Evolutionary conservation across 2,329 filamentous ascomycete species (phyloP).

Genomic region (Orbilia ellipsospora): DNA sequence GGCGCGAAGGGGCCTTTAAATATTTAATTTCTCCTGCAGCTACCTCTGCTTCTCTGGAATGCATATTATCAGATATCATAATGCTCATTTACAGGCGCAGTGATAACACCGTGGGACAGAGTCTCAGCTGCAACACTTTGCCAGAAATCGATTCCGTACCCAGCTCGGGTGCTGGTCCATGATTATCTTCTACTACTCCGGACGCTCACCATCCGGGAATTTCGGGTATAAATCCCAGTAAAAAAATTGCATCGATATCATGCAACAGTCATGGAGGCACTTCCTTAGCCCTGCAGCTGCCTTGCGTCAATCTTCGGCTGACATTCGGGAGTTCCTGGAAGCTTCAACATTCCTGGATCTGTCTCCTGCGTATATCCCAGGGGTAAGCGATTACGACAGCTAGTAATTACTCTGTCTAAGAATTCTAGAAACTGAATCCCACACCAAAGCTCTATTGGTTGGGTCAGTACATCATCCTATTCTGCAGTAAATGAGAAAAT

Average conservation of each 20-base stretch:
- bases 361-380: constrained; percentile 12
- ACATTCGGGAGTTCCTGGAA: constrained; percentile 43
- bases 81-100: not conserved
- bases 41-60: not conserved
- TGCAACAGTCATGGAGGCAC: constrained; percentile 23
- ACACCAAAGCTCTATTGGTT: not conserved
- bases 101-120: not conserved
- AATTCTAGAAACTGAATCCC: constrained; percentile 20
- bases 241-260: constrained; percentile 32
- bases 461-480: too few relatives aligned
- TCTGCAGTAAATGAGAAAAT: constrained; percentile 6
- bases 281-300: constrained; percentile 4
- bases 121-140: not conserved
- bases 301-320: constrained; percentile 5
- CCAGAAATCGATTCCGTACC: too few relatives aligned
- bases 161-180: too few relatives aligned
- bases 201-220: constrained; percentile 16
- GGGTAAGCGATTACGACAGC: constrained; percentile 44
- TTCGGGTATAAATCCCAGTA: constrained; percentile 43
- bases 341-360: constrained; percentile 43
- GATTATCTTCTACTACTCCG: too few relatives aligned
- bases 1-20: constrained; percentile 32
- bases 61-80: not conserved
- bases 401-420: not conserved
- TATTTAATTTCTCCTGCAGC: constrained; percentile 2